Percentiles rank a stretch among this genome's conserved stretches.
Evolutionary conservation across 2,329 filamentous ascomycete species (phyloP).

Genomic region (Iodosphaeria phyllophila): DNA sequence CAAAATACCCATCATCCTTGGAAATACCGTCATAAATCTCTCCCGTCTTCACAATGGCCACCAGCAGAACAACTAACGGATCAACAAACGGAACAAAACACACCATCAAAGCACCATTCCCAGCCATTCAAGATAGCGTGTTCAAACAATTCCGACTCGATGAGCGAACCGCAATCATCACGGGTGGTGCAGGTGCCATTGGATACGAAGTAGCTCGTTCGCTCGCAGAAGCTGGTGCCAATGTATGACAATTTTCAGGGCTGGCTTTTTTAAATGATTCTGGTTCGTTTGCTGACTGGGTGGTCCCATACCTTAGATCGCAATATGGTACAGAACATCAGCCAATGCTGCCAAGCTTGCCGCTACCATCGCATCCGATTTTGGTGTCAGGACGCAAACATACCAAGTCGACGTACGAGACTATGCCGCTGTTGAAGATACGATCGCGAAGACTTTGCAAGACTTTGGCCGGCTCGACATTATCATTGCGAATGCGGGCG

Average conservation of each 20-base stretch:
- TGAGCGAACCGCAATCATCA: slow-evolving; percentile 15
- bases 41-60: background rate
- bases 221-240: slow-evolving; percentile 17
- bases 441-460: slow-evolving; percentile 14
- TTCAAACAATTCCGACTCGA: slow-evolving; percentile 13
- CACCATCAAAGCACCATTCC: slow-evolving; percentile 5
- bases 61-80: background rate
- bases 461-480: slow-evolving; percentile 20
- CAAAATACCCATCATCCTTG: no score
- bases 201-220: slow-evolving; percentile 16
- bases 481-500: slow-evolving; percentile 22
- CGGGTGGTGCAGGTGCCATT: slow-evolving; percentile 18
- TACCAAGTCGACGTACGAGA: slow-evolving; percentile 19
- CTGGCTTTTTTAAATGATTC: no score
- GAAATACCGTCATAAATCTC: background rate
- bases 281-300: background rate
- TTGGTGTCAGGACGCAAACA: slow-evolving; percentile 11
- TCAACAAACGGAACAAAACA: background rate
- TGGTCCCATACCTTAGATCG: slow-evolving; percentile 3
- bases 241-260: slow-evolving; percentile 2
- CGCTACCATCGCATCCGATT: slow-evolving; percentile 5
- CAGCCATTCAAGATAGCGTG: slow-evolving; percentile 9
- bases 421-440: slow-evolving; percentile 11
- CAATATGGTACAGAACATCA: slow-evolving; percentile 8
- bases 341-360: slow-evolving; percentile 4